Conservation (phyloP, 305 asterid species). For the Fraxinus sp. region DNA sequence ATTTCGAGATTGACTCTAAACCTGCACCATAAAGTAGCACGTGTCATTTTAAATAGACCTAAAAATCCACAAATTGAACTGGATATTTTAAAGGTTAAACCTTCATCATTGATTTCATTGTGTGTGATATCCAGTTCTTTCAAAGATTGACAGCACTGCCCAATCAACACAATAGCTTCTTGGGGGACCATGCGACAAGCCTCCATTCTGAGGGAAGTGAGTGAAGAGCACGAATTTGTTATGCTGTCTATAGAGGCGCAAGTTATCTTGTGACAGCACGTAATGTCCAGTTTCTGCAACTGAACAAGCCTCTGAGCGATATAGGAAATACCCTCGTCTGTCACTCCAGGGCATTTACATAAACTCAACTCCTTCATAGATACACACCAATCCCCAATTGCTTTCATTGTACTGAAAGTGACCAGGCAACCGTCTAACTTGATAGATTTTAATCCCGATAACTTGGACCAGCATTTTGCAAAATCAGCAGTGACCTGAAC, state of each 20-base stretch:
- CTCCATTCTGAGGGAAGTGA: conserved; percentile 37
- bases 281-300: conserved; percentile 29
- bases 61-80: too few relatives aligned
- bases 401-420: conserved; percentile 24
- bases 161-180: conserved; percentile 32
- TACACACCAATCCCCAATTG: conserved; percentile 20
- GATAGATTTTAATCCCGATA: conserved; percentile 23
- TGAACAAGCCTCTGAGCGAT: conserved; percentile 17
- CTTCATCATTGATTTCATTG: conserved; percentile 30
- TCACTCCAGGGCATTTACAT: conserved; percentile 50
- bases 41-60: not conserved
- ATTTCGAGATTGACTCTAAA: conserved; percentile 31
- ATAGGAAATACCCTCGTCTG: conserved; percentile 33
- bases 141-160: conserved; percentile 22
- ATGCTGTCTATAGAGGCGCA: conserved; percentile 26
- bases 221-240: conserved; percentile 24
- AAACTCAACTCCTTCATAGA: not conserved
- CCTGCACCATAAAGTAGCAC: conserved; percentile 19
- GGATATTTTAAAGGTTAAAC: not conserved
- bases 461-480: conserved; percentile 24
- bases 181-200: conserved; percentile 25
- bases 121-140: conserved; percentile 34
- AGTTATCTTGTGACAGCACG: conserved; percentile 34
- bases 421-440: conserved; percentile 36
- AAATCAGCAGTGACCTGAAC: conserved; percentile 27